Evolutionary conservation across 768 basidiomycete genomes (phyloP).

Genomic region (Suillus spraguei): DNA sequence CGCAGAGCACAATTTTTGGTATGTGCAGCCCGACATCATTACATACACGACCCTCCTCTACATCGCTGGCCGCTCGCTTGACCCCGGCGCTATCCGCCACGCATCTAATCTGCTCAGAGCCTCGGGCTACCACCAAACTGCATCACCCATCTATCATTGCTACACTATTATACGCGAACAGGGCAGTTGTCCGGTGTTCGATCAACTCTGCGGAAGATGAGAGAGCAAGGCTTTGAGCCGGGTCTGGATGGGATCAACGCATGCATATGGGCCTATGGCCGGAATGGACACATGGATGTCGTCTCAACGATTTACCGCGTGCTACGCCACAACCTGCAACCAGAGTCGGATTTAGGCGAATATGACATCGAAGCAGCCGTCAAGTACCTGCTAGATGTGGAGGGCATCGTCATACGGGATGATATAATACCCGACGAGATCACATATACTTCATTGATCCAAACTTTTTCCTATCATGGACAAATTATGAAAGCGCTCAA

Average conservation of each 20-base stretch:
- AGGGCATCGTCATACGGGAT: conserved; percentile 47
- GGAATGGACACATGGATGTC: conserved; percentile 53
- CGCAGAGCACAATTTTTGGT: background rate
- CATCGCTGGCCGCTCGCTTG: conserved; percentile 58
- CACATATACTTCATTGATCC: conserved; percentile 72
- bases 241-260: conserved; percentile 71
- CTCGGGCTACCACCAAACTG: conserved; percentile 61
- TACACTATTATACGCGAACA: conserved; percentile 55
- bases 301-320: conserved; percentile 63
- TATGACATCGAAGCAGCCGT: conserved; percentile 40
- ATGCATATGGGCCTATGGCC: conserved; percentile 69
- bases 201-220: conserved; percentile 54
- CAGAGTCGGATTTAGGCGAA: conserved; percentile 36
- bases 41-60: conserved; percentile 71
- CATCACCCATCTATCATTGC: conserved; percentile 60
- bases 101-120: conserved; percentile 54
- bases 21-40: conserved; percentile 56
- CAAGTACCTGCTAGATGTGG: conserved; percentile 40
- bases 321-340: conserved; percentile 54
- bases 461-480: conserved; percentile 72
- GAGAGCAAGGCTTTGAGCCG: conserved; percentile 50
- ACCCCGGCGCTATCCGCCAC: conserved; percentile 46
- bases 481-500: conserved; percentile 56
- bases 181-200: conserved; percentile 56
- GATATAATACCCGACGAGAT: conserved; percentile 57